Base-by-base conservation (phyloP, 352 stramenopile species). In the Pythium pyrilobum region DNA sequence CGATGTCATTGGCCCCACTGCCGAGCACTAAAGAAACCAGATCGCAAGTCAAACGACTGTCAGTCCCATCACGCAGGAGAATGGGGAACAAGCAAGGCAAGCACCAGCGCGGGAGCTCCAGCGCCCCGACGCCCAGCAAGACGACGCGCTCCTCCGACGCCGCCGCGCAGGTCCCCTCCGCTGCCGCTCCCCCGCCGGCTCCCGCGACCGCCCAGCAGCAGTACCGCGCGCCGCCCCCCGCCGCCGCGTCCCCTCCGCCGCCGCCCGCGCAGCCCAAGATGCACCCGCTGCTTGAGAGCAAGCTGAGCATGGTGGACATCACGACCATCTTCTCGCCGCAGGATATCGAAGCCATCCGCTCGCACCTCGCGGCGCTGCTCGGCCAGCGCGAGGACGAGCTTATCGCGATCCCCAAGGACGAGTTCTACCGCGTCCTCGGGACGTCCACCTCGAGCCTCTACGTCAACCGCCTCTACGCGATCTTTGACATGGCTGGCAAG, bases 81-180 rank as follows among this genome's bases (percentile, higher is more conserved):
- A 91, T 93, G 83, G 83, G 83, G 25, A 93, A 92, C 75, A 93
- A 93, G 64, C 82, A 89, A 27, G 78, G 62, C 33, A 93, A 93
- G 59, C 70, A 67, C 5, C 49, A 40, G 45, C 59, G 69, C 28
- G 44, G 42, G 12, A 59, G 71, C 62, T 62, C 61, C 50, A 49
- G 38, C 43, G 40, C 55, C n/a, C 10, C 59, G 20, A 25, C 49
- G 4, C 15, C 45, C n/a, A 47, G 29, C 45, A 51, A 46, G 46
- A 43, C 27, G 45, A 56, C 56, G 33, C 46, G 52, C 10, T 3
- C 33, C n/a, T 24, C 37, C 27, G 20, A 25, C 24, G 16, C 52
- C 18, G 20, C 18, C 7, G n/a, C 27, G 3, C 42, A 29, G 20
- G 31, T 53, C 31, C 43, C 47, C 3, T 18, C 56, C 23, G 38